Percentiles rank a stretch among this genome's conserved stretches.
Evolutionary conservation across 441 rosid species (phyloP).

Genomic region (Gossypium schwendimanii): DNA sequence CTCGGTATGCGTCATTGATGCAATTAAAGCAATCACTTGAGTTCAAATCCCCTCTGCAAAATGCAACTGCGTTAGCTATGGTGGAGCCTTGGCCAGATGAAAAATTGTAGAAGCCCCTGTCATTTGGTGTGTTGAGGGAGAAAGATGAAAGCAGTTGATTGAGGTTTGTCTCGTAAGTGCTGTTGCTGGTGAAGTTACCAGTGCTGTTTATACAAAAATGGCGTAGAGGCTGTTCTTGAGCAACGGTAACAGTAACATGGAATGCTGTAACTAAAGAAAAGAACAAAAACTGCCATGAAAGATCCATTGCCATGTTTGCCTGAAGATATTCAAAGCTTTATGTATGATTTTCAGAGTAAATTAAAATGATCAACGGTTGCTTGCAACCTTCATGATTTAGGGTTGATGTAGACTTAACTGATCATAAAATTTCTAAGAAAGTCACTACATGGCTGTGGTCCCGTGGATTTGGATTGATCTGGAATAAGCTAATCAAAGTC

Average conservation of each 20-base stretch:
- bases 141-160: constrained; percentile 25
- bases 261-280: background rate
- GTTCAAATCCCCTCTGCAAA: constrained; percentile 37
- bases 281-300: background rate
- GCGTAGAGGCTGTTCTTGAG: background rate
- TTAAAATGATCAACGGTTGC: too few relatives aligned
- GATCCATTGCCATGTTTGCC: background rate
- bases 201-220: background rate
- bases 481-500: background rate
- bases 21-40: constrained; percentile 29
- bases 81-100: constrained; percentile 14
- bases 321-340: too few relatives aligned
- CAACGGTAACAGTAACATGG: background rate
- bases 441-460: background rate
- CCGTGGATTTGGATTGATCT: background rate
- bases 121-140: constrained; percentile 8
- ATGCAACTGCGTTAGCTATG: constrained; percentile 13
- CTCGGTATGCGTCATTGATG: constrained; percentile 16
- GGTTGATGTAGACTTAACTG: background rate
- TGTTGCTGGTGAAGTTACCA: constrained; percentile 29
- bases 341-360: too few relatives aligned
- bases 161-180: constrained; percentile 30
- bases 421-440: background rate
- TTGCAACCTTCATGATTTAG: background rate
- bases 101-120: constrained; percentile 24